Conservation (phyloP, 148 eudicot genomes). For the Vaccinium darrowii region DNA sequence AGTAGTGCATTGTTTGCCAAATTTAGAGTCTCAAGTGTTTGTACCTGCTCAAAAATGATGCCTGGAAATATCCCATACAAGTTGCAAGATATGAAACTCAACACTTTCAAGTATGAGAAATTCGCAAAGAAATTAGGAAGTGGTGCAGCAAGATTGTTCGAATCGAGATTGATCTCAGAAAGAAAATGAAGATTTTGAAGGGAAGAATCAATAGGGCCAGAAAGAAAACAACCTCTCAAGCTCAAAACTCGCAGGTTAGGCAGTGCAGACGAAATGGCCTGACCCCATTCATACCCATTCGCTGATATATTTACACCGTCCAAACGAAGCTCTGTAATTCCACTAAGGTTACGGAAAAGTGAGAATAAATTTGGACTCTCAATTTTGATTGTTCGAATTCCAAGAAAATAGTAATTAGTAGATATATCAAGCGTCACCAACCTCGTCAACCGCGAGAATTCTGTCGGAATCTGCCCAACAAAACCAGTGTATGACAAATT, state of each 20-base stretch:
- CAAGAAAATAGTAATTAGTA: not conserved
- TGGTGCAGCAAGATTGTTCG: not conserved
- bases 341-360: constrained; percentile 6
- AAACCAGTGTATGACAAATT: constrained; percentile 36
- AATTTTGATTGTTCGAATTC: not conserved
- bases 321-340: constrained; percentile 11
- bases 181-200: constrained; percentile 7
- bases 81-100: no score
- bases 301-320: constrained; percentile 18
- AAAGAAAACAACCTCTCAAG: constrained; percentile 13
- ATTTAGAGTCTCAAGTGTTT: not conserved
- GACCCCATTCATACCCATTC: constrained; percentile 2
- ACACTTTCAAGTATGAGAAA: not conserved
- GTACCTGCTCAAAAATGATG: no score
- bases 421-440: constrained; percentile 30
- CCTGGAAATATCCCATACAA: no score
- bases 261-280: constrained; percentile 19
- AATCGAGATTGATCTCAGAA: constrained; percentile 9
- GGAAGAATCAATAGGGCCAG: constrained; percentile 17
- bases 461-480: constrained; percentile 34
- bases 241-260: constrained; percentile 23
- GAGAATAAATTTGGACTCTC: constrained; percentile 2
- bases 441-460: constrained; percentile 20
- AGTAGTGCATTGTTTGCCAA: constrained; percentile 20
- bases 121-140: constrained; percentile 12